Percentiles rank a stretch among this genome's conserved stretches.
These are phyloP conservation scores for Xylaria longipes DNA, from an alignment of 495 filamentous ascomycete species.

Conservation along the genomic window DNA sequence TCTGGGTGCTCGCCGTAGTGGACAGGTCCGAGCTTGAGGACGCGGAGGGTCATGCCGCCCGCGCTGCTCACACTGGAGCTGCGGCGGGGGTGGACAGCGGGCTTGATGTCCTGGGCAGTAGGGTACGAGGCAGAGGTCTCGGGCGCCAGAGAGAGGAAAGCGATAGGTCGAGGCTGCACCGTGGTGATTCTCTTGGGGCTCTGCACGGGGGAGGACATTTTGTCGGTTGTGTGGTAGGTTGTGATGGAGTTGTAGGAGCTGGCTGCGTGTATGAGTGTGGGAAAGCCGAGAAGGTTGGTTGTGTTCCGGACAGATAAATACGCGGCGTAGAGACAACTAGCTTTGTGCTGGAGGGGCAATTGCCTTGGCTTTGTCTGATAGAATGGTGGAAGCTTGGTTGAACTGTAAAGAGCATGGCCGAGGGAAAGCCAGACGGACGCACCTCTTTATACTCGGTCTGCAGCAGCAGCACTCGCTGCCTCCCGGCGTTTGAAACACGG, in stretches of 20 bases:
- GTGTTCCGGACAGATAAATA: not conserved
- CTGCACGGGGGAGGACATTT: conserved; percentile 36
- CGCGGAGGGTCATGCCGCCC: conserved; percentile 40
- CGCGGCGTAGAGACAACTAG: conserved; percentile 14
- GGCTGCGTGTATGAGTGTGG: conserved; percentile 18
- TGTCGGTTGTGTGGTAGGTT: conserved; percentile 17
- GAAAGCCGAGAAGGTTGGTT: conserved; percentile 19
- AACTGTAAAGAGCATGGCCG: not conserved
- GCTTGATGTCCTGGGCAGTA: conserved; percentile 40
- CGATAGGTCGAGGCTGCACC: conserved; percentile 42
- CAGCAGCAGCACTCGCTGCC: conserved; percentile 13
- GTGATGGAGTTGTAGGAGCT: conserved; percentile 20
- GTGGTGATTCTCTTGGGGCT: conserved; percentile 32
- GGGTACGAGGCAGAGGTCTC: conserved; percentile 53
- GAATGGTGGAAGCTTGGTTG: not conserved
- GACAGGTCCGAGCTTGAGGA: conserved; percentile 59
- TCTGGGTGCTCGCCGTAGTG: conserved; percentile 56
- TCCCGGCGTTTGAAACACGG: conserved; percentile 16
- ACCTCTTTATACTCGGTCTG: conserved; percentile 23
- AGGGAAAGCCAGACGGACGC: conserved; percentile 9
- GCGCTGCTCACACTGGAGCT: conserved; percentile 42
- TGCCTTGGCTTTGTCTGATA: conserved; percentile 16
- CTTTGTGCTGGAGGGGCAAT: conserved; percentile 5
- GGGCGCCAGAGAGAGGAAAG: conserved; percentile 55
- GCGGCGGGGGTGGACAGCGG: conserved; percentile 32